Evolutionary conservation across 2,329 filamentous ascomycete species (phyloP).

Genomic region (Talaromyces rugulosus): DNA sequence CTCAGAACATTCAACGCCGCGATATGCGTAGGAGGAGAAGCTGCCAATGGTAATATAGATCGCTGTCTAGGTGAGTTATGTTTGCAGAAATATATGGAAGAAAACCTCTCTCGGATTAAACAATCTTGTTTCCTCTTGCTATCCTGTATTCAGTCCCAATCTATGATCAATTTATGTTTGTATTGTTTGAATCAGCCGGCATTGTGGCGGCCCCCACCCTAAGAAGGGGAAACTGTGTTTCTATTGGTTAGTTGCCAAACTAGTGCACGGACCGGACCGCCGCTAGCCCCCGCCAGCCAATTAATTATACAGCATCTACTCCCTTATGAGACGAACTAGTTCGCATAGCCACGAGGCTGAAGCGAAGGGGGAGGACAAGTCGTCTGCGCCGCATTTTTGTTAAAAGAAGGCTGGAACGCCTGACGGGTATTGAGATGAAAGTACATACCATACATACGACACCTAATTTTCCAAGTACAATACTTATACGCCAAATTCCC

Average conservation of each 20-base stretch:
- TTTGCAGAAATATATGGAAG: neutral
- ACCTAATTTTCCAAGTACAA: neutral
- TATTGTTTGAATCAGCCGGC: neutral
- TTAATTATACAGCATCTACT: neutral
- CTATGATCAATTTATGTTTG: neutral
- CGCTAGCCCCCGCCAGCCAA: neutral
- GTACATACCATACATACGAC: neutral
- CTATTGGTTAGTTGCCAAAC: neutral
- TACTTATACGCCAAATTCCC: neutral
- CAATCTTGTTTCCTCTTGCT: neutral
- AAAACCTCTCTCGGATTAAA: neutral
- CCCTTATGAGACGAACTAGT: neutral
- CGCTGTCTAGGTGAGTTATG: neutral
- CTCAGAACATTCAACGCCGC: neutral
- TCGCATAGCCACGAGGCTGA: neutral
- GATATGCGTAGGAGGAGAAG: neutral
- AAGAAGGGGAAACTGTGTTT: neutral
- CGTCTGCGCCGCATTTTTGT: slow-evolving; percentile 1
- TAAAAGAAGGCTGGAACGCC: neutral
- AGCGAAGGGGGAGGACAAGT: neutral
- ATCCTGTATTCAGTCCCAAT: neutral
- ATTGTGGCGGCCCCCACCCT: neutral
- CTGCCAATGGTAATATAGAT: neutral
- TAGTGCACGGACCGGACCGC: neutral
- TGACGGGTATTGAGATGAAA: neutral